Evolutionary conservation across 805 yeast genomes (phyloP).

Genomic region (Pichia cabralensis): DNA sequence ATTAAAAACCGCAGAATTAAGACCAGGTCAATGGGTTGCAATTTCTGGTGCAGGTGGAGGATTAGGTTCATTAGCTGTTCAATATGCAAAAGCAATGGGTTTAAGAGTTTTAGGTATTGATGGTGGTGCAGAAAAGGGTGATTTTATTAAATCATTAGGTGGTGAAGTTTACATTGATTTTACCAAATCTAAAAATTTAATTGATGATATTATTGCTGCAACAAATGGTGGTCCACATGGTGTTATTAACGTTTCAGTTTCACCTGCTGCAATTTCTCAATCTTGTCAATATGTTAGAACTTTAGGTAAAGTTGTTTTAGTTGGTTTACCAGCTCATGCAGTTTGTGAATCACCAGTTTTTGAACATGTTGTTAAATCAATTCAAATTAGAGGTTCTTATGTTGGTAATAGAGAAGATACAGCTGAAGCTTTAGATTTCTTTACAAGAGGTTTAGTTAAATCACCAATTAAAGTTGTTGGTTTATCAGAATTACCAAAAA

Average conservation of each 20-base stretch:
- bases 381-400: slow-evolving; percentile 71
- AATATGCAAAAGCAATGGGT: slow-evolving; percentile 74
- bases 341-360: slow-evolving; percentile 63
- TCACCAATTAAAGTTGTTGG: slow-evolving; percentile 69
- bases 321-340: slow-evolving; percentile 76
- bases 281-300: slow-evolving; percentile 51
- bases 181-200: slow-evolving; percentile 32
- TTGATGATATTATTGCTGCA: slow-evolving; percentile 29
- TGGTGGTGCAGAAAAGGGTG: slow-evolving; percentile 62
- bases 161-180: slow-evolving; percentile 57
- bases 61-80: slow-evolving; percentile 67
- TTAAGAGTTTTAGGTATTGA: slow-evolving; percentile 63
- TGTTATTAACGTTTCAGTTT: slow-evolving; percentile 56
- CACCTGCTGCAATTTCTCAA: slow-evolving; percentile 42
- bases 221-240: slow-evolving; percentile 56
- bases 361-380: slow-evolving; percentile 62
- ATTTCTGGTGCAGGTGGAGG: slow-evolving; percentile 81
- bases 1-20: slow-evolving; percentile 62
- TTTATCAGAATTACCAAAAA: slow-evolving; percentile 56
- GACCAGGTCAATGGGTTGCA: slow-evolving; percentile 75
- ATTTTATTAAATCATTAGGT: slow-evolving; percentile 43
- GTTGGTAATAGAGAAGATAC: slow-evolving; percentile 90
- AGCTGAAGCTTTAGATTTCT: slow-evolving; percentile 67
- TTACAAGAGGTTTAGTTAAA: slow-evolving; percentile 53
- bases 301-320: slow-evolving; percentile 53